Evolutionary conservation across 306 rosid species (phyloP).

Genomic region (Carpinus fangiana): DNA sequence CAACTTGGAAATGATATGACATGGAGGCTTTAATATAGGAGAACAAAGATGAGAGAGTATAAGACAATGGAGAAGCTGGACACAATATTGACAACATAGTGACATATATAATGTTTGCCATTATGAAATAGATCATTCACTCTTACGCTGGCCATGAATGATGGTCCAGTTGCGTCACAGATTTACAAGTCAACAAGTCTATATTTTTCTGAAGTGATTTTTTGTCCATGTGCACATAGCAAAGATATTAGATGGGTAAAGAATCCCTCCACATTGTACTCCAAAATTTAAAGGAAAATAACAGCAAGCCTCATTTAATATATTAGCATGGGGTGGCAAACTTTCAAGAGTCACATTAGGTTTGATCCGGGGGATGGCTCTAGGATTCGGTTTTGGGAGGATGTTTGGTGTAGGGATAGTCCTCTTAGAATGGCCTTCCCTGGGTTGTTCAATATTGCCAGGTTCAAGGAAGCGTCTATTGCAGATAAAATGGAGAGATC

Average conservation of each 20-base stretch:
- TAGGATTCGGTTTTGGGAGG: no score
- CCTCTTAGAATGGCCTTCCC: no score
- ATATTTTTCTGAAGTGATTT: not conserved
- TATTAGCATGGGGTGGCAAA: no score
- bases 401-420: no score
- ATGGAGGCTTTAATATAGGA: not conserved
- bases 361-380: no score
- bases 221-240: not conserved
- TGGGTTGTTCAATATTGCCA: no score
- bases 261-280: not conserved
- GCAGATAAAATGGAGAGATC: no score
- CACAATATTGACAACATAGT: not conserved
- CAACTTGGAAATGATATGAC: not conserved
- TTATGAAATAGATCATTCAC: not conserved
- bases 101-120: not conserved
- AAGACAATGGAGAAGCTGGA: not conserved
- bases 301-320: not conserved
- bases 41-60: not conserved
- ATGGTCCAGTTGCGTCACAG: not conserved
- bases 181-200: not conserved
- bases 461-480: no score
- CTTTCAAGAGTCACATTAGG: no score
- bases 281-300: not conserved
- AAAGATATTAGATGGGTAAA: not conserved
- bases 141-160: not conserved